Conservation (phyloP, 345 rosid species). For the Syzygium oleosum region DNA sequence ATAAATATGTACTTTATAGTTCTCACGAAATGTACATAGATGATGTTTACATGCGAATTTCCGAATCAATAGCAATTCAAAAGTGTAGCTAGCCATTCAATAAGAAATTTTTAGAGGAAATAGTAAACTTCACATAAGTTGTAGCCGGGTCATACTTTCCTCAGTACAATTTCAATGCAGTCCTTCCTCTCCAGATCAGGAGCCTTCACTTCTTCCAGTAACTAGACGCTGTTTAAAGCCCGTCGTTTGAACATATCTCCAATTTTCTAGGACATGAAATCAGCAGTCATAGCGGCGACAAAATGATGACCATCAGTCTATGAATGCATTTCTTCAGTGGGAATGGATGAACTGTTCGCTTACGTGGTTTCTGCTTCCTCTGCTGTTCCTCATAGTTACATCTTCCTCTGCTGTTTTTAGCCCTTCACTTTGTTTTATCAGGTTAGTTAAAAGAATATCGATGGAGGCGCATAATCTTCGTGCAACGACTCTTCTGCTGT, state of each 20-base stretch:
- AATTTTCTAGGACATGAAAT: not conserved
- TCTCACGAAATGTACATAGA: not conserved
- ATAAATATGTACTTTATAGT: not conserved
- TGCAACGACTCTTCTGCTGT: not conserved
- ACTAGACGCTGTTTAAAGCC: not conserved
- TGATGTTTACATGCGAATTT: not conserved
- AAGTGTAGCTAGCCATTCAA: not conserved
- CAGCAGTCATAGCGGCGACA: not conserved
- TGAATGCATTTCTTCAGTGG: not conserved
- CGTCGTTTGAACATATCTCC: not conserved
- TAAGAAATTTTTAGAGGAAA: not conserved
- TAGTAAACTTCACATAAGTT: not conserved
- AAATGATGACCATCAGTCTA: not conserved
- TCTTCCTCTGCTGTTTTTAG: not conserved
- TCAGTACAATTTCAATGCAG: not conserved
- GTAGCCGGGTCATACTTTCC: not conserved
- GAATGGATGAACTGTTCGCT: not conserved
- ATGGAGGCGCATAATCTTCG: not conserved
- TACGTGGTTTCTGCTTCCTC: not conserved
- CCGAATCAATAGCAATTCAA: not conserved
- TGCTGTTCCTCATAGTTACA: not conserved
- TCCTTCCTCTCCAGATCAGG: not conserved
- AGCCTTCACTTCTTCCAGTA: not conserved
- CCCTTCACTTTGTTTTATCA: not conserved
- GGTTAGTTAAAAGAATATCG: not conserved